phyloP scores from a whole-genome alignment of 495 filamentous ascomycete genomes.

The Penicillium ucsense region DNA sequence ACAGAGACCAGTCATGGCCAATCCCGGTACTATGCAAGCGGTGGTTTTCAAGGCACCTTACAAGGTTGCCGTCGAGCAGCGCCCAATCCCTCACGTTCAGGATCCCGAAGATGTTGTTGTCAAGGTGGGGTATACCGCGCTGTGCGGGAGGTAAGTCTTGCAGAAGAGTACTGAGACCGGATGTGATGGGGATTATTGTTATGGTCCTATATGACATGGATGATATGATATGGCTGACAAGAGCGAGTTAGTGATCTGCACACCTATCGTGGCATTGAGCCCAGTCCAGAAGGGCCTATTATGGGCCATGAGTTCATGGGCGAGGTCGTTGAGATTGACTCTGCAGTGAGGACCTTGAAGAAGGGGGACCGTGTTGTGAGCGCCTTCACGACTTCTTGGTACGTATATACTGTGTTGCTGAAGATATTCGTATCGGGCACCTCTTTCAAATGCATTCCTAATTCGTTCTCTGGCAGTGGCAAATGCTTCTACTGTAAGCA shows the following conservation, averaged over 20 bases:
- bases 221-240: not conserved
- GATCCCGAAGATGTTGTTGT: constrained; percentile 71
- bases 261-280: constrained; percentile 75
- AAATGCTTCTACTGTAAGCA: constrained; percentile 87
- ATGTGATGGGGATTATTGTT: too few species aligned
- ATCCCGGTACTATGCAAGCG: constrained; percentile 32
- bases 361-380: constrained; percentile 72
- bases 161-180: not conserved
- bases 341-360: constrained; percentile 55
- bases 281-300: constrained; percentile 51
- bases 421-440: too few species aligned
- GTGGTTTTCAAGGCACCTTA: constrained; percentile 41
- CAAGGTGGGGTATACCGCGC: constrained; percentile 74
- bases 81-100: constrained; percentile 48
- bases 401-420: constrained; percentile 17
- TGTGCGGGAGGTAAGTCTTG: constrained; percentile 74
- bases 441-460: too few species aligned
- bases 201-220: too few species aligned
- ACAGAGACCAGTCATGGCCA: constrained; percentile 2
- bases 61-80: constrained; percentile 39
- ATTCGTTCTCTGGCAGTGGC: constrained; percentile 35
- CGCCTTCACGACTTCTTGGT: constrained; percentile 86
- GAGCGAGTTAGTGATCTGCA: constrained; percentile 64
- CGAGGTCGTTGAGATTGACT: constrained; percentile 56
- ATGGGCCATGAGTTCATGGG: constrained; percentile 77